These are phyloP conservation scores for Fusarium concolor DNA, from an alignment of 2,329 filamentous ascomycete species.

Conservation along the genomic window DNA sequence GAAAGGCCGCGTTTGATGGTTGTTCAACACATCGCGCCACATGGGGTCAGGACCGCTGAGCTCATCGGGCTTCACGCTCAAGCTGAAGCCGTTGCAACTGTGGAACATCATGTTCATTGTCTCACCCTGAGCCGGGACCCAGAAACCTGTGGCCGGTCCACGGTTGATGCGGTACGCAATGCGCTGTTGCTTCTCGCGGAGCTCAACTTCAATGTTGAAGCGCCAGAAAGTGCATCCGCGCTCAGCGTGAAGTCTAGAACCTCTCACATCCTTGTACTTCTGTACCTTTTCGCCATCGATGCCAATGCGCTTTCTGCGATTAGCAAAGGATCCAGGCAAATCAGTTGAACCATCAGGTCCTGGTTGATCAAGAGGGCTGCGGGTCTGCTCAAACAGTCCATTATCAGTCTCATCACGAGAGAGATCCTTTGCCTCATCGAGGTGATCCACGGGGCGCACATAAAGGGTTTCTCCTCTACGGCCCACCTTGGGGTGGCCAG, in stretches of 20 bases:
- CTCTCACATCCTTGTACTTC: conserved; percentile 85
- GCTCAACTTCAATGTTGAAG: conserved; percentile 94
- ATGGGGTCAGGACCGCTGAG: conserved; percentile 94
- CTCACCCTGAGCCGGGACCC: conserved; percentile 86
- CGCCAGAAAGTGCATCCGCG: conserved; percentile 95
- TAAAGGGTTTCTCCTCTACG: conserved; percentile 88
- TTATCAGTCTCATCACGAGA: conserved; percentile 83
- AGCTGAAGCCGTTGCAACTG: conserved; percentile 95
- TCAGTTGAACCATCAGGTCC: conserved; percentile 59
- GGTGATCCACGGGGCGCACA: conserved; percentile 87
- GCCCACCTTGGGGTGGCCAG: conserved; percentile 86
- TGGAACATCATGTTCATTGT: conserved; percentile 99
- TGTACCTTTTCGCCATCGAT: conserved; percentile 84
- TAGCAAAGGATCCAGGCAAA: conserved; percentile 64
- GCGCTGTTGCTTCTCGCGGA: conserved; percentile 80
- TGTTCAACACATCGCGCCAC: conserved; percentile 96
- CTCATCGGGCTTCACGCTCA: conserved; percentile 79
- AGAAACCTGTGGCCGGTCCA: conserved; percentile 89
- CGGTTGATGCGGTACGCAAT: conserved; percentile 96
- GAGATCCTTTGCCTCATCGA: conserved; percentile 81
- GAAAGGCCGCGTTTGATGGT: conserved; percentile 89
- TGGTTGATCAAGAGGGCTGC: conserved; percentile 62
- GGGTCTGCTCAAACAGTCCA: conserved; percentile 81
- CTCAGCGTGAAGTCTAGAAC: conserved; percentile 84
- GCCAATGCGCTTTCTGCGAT: conserved; percentile 63